Evolutionary conservation across 1,284 basidiomycete genomes (phyloP), one percentile per base, ranked within the genome.

Genomic region (Naganishia albida): DNA sequence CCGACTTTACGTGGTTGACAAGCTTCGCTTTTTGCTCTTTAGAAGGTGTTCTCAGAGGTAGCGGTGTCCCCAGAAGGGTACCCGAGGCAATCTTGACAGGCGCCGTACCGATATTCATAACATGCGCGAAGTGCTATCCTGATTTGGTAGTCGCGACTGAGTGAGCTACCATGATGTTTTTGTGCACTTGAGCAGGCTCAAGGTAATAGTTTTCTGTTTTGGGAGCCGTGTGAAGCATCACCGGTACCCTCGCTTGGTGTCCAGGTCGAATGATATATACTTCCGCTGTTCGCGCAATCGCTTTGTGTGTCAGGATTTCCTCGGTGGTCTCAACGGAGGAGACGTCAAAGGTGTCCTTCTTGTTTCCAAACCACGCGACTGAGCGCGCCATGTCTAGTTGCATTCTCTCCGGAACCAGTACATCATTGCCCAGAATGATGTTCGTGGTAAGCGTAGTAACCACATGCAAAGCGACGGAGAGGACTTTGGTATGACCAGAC

Each of bases 171-270:
- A 48, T 28, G 7, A 57, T 23, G 16, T 57, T 34, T 1, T 57
- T 16, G 12, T 18, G 13, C 3, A 43, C 43, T 4, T 43, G 16
- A 20, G 28, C 23, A 38, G 28, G 43, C 44, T 57, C 55, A n/a
- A 57, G 16, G 1, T n/a, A n/a, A 28, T 46, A 57, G 70, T 39
- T 77, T 62, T 7, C 72, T 52, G 1, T 73, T 67, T 18, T 7
- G 12, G 59, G 59, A 20, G 7, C 7, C 1, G 48, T n/a, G 10
- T 34, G 30, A 1, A 62, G 8, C 2, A 23, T 10, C 1, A 62
- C 48, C 12, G 48, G 48, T 2, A 63, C 51, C 23, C 28, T 18
- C 16, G 50, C 50, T 25, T 63, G 50, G 15, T 63, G 50, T n/a
- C 62, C 62, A 38, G 51, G 62, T n/a, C 12, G 34, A 26, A 63